phyloP scores from a whole-genome alignment of 306 rosid genomes.

The Quercus variabilis region DNA sequence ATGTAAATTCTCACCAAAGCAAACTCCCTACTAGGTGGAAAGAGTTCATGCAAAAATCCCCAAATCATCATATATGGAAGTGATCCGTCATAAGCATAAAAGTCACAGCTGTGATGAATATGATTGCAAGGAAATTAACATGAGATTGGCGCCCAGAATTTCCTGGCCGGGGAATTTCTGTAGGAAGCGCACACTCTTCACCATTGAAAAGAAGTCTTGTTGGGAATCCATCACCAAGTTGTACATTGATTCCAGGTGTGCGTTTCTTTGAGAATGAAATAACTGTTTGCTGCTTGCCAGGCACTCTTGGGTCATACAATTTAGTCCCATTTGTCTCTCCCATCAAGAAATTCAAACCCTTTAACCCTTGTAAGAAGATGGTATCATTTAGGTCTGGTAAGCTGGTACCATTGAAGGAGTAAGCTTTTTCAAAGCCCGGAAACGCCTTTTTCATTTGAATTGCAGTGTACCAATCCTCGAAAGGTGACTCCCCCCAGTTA shows the following conservation, averaged over 20 bases:
- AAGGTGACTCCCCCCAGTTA: constrained; percentile 51
- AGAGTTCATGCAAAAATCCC: not conserved
- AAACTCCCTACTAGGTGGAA: not conserved
- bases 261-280: constrained; percentile 58
- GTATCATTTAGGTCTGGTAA: constrained; percentile 37
- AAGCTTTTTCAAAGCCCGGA: constrained; percentile 45
- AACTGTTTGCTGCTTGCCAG: constrained; percentile 87
- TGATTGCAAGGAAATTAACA: constrained; percentile 17
- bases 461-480: constrained; percentile 80
- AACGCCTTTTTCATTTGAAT: constrained; percentile 42
- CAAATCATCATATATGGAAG: constrained; percentile 6
- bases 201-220: constrained; percentile 76
- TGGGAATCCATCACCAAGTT: constrained; percentile 61
- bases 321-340: constrained; percentile 52
- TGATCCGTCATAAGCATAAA: constrained; percentile 39
- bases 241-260: constrained; percentile 31
- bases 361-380: constrained; percentile 59
- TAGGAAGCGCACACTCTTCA: constrained; percentile 71
- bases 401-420: constrained; percentile 77
- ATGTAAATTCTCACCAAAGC: not conserved
- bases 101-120: constrained; percentile 30
- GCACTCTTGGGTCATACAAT: constrained; percentile 42
- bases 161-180: constrained; percentile 26
- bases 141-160: constrained; percentile 22
- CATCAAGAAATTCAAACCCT: constrained; percentile 55